Base-by-base conservation (phyloP, 2,329 filamentous ascomycete species). In the Teratosphaeria zuluensis region DNA sequence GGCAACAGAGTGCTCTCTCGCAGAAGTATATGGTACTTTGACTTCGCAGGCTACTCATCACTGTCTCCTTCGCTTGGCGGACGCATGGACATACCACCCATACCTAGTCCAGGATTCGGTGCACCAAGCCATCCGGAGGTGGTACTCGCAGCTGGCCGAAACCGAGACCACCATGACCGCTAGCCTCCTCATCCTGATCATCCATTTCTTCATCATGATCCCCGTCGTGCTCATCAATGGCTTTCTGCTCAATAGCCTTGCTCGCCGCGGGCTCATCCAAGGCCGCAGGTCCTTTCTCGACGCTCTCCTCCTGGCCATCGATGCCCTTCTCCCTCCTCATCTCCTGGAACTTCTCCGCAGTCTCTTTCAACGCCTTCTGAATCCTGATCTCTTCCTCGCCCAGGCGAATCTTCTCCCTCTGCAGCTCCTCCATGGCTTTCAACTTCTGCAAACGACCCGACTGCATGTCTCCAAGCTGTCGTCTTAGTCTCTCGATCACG, bases 321-420 rank as follows among this genome's bases (percentile, higher is more conserved):
- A 78, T 70, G 4, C 78, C 78, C 2, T 74, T 73, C 61, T 80
- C 78, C 42, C 69, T 74, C 58, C 80, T 80, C 59, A 87, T 68
- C 57, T 77, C 79, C 65, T 86, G 80, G 69, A 87, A 90, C 62
- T 83, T 81, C 61, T 89, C 84, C 0, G 89, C 91, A 0, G 90
- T 89, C 70, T 94, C 87, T 69, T 90, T 87, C 56, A 97, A 76
- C 57, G 95, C 76, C 21, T 81, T 80, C 73, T 96, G 92, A 0
- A 96, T 87, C 72, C 94, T 89, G 4, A 78, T 81, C 73, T 96
- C 89, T 59, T 90, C 80, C 62, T 81, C 78, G 4, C 81, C 74
- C 51, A 96, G 83, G 32, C 88, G 82, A 3, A 78, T 76, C 68
- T 86, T 89, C 70, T 95, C 89, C 60, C 78, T 78, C 64, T 84